Evolutionary conservation across 371 early-diverging fungal species (phyloP), one percentile per base, ranked within the genome.

Genomic region (Nematocida parisii): DNA sequence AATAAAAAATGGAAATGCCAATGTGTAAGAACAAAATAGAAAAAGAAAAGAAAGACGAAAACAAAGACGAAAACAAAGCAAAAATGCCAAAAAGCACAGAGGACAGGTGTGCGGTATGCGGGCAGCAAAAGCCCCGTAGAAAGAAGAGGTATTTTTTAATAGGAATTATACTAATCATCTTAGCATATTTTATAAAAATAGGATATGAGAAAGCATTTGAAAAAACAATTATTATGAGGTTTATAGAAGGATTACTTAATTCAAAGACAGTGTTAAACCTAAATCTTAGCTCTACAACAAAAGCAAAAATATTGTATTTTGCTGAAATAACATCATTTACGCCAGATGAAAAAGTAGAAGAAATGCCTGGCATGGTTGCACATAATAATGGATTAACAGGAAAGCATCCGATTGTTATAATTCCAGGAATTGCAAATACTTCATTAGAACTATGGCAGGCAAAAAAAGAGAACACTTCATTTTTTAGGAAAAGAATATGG

Each of bases 401-500:
- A 39, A 81, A 81, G 47, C 82, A 90, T 85, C 92, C 91, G 46
- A 92, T 95, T 0, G 89, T 93, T 1, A 85, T 95, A 83, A 91
- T 95, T 27, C 95, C 95, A 0, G 95, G 95, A 44, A 92, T 95
- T 75, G 90, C 93, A 13, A 92, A 93, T 0, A 91, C 93, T 45
- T 91, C 92, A 3, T 89, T 95, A 24, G 95, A 95, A 85, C 92
- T 92, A 70, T 94, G 94, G 94, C 91, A 91, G 13, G 68, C 77
- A 13, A 42, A 24, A 13, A 46, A 71, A 75, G 91, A 91, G 66
- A 90, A 90, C 40, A 87, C 89, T 70, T 90, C 90, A 45, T 92
- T 92, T 83, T 94, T 93, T 85, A 87, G 95, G 75, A 92, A 93
- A 83, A 88, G 93, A 56, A 89, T 95, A 88, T 95, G 95, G 95